Percentiles rank a stretch among this genome's conserved stretches.
phyloP scores from a whole-genome alignment of 768 basidiomycete species.

The Paxillus involutus region DNA sequence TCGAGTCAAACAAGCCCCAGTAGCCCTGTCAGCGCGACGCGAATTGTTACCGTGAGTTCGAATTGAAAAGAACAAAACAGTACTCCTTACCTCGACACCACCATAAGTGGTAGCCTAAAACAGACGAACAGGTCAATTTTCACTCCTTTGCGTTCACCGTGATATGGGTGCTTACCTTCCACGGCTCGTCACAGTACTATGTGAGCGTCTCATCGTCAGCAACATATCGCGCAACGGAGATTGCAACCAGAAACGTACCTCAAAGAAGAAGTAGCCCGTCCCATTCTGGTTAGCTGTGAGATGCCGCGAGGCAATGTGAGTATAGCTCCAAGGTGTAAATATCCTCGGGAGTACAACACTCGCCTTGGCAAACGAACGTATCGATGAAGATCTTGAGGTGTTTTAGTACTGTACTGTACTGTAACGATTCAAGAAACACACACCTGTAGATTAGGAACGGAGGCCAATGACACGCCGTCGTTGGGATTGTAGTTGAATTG shows the following conservation, averaged over 20 bases:
- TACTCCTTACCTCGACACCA: conserved; percentile 63
- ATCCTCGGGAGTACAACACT: background rate
- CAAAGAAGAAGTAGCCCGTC: conserved; percentile 88
- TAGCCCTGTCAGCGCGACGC: conserved; percentile 34
- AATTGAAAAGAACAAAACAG: background rate
- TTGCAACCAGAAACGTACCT: conserved; percentile 39
- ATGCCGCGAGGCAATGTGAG: conserved; percentile 6
- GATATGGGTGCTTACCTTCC: conserved; percentile 57
- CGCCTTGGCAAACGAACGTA: conserved; percentile 70
- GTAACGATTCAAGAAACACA: background rate
- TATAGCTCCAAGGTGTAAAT: background rate
- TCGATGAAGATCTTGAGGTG: conserved; percentile 69
- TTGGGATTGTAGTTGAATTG: conserved; percentile 50
- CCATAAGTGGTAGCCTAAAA: conserved; percentile 61
- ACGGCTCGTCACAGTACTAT: conserved; percentile 74
- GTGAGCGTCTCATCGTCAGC: background rate
- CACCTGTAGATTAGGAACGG: conserved; percentile 59
- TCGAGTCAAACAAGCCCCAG: conserved; percentile 67
- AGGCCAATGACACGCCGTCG: conserved; percentile 70
- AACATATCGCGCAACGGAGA: background rate
- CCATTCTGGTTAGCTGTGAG: conserved; percentile 71
- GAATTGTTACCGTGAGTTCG: conserved; percentile 6
- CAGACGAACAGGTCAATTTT: conserved; percentile 10
- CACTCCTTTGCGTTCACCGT: background rate
- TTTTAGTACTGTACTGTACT: conserved; percentile 7